Conservation (phyloP, 306 rosid genomes). For the Senna tora region DNA sequence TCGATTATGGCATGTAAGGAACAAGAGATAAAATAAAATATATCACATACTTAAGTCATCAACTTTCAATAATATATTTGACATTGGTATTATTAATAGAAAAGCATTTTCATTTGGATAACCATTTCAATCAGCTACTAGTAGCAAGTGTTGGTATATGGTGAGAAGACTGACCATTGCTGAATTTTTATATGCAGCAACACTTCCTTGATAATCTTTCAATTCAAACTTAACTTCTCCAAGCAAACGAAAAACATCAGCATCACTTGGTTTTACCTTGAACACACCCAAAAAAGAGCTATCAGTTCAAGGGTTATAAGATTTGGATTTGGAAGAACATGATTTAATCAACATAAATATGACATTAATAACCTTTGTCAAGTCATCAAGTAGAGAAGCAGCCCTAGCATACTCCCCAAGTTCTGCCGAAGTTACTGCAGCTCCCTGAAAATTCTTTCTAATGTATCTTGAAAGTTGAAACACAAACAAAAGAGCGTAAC, state of each 20-base stretch:
- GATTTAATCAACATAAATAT: conserved; percentile 23
- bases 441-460: conserved; percentile 68
- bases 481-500: conserved; percentile 40
- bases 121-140: conserved; percentile 18
- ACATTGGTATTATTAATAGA: conserved; percentile 12
- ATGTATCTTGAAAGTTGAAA: conserved; percentile 37
- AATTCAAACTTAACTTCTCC: conserved; percentile 84
- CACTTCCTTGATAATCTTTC: conserved; percentile 84
- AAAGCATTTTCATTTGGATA: conserved; percentile 18
- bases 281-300: conserved; percentile 21
- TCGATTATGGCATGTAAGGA: conserved; percentile 15
- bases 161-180: conserved; percentile 62
- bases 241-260: conserved; percentile 86
- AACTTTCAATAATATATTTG: conserved; percentile 15
- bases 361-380: conserved; percentile 63
- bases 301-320: conserved; percentile 7
- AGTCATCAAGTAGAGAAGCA: conserved; percentile 80
- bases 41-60: conserved; percentile 12
- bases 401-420: conserved; percentile 80
- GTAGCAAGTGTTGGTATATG: conserved; percentile 27
- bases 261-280: conserved; percentile 77
- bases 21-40: background rate
- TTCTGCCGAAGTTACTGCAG: conserved; percentile 86
- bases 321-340: conserved; percentile 26
- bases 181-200: conserved; percentile 74